phyloP scores from a whole-genome alignment of 2,329 filamentous ascomycete genomes.

The Paraconiothyrium sp. region DNA sequence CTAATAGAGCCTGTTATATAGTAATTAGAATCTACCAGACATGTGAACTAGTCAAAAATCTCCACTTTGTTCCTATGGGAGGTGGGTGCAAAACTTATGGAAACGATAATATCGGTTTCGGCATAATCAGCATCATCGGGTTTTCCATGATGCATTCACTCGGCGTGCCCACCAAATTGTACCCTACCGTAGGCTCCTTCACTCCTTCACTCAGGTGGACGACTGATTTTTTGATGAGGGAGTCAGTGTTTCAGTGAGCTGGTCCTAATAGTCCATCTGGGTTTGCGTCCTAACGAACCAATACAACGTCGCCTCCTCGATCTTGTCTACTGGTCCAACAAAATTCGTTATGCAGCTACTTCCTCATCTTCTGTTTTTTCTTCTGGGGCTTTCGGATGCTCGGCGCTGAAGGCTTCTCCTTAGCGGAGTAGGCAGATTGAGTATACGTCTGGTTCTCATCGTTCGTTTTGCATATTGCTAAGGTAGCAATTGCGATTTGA shows the following conservation, averaged over 20 bases:
- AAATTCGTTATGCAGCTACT: constrained; percentile 53
- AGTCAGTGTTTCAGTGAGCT: constrained; percentile 38
- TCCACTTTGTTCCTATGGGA: no score
- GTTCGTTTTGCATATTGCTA: no score
- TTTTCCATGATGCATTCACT: constrained; percentile 72
- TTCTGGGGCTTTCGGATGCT: constrained; percentile 53
- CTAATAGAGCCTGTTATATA: no score
- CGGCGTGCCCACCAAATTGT: constrained; percentile 77
- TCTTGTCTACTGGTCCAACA: constrained; percentile 72
- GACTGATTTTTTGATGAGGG: constrained; percentile 27
- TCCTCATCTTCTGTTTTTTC: constrained; percentile 53
- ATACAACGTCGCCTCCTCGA: constrained; percentile 74
- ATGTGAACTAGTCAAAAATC: no score
- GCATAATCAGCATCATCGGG: constrained; percentile 75
- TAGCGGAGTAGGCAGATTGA: no score
- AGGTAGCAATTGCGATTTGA: no score
- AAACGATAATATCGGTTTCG: constrained; percentile 63
- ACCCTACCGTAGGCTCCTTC: constrained; percentile 74
- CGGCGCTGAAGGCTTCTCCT: constrained; percentile 47
- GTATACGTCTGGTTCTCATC: no score
- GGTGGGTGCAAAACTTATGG: no score
- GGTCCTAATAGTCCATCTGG: constrained; percentile 65
- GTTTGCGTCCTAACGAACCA: constrained; percentile 73
- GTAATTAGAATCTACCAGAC: no score
- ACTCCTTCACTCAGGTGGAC: constrained; percentile 60